These are phyloP conservation scores for Trametopsis cervina DNA, from an alignment of 768 basidiomycete species.

Conservation along the genomic window DNA sequence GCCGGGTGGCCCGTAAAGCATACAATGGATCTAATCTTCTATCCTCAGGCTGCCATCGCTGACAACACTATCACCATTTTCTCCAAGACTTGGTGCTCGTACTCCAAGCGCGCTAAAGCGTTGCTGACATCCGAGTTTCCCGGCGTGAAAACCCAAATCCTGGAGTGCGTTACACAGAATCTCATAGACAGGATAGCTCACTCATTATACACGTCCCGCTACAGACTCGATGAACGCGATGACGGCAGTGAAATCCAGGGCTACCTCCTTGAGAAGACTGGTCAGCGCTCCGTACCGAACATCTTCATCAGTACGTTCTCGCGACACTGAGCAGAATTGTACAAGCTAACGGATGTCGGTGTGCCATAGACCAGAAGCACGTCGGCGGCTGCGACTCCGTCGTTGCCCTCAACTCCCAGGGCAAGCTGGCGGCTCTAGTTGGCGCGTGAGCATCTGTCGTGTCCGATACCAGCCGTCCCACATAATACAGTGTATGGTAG, in stretches of 20 bases:
- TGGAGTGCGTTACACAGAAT: slow-evolving; percentile 29
- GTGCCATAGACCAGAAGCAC: slow-evolving; percentile 38
- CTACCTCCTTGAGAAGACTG: slow-evolving; percentile 57
- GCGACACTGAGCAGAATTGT: background rate
- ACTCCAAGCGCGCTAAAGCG: slow-evolving; percentile 35
- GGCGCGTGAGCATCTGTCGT: slow-evolving; percentile 6
- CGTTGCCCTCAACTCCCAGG: slow-evolving; percentile 18
- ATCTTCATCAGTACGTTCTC: slow-evolving; percentile 58
- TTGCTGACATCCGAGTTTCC: slow-evolving; percentile 28
- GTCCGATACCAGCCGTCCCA: background rate
- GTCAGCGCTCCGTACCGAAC: slow-evolving; percentile 69
- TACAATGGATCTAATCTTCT: background rate
- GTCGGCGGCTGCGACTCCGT: slow-evolving; percentile 37
- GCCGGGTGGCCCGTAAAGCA: slow-evolving; percentile 9
- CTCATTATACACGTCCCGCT: background rate
- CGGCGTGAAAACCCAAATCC: slow-evolving; percentile 24
- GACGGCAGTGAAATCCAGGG: slow-evolving; percentile 60
- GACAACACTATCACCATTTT: slow-evolving; percentile 34
- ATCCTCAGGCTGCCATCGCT: slow-evolving; percentile 25
- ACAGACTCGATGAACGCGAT: slow-evolving; percentile 50
- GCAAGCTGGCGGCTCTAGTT: slow-evolving; percentile 19
- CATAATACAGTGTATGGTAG: background rate
- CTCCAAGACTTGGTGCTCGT: slow-evolving; percentile 34
- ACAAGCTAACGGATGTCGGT: slow-evolving; percentile 23
- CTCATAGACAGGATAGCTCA: no score